These are phyloP conservation scores for Crithidia sp. DNA, from an alignment of 208 protist species.

Conservation along the genomic window DNA sequence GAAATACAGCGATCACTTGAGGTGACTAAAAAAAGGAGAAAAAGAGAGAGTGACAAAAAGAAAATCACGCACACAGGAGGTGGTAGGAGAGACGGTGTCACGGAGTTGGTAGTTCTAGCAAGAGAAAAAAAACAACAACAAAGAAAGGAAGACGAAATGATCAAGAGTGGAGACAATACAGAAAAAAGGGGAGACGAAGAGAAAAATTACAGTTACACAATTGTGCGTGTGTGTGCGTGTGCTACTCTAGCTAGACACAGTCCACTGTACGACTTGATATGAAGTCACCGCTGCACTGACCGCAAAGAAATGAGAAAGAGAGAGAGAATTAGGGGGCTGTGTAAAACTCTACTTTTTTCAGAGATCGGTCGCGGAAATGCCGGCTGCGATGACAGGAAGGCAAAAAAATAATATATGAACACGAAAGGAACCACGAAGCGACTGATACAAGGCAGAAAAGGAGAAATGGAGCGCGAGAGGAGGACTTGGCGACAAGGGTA, in stretches of 20 bases:
- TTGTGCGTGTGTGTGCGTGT: background rate
- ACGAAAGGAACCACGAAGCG: too few species aligned
- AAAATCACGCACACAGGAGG: background rate
- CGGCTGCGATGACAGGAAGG: too few species aligned
- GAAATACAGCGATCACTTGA: background rate
- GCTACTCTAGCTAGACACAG: too few species aligned
- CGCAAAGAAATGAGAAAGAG: background rate
- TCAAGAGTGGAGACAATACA: background rate
- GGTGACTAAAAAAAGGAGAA: background rate
- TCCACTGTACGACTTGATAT: too few species aligned
- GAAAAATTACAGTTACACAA: background rate
- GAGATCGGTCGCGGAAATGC: too few species aligned
- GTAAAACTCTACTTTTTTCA: too few species aligned
- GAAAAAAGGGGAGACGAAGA: background rate
- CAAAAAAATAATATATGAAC: too few species aligned
- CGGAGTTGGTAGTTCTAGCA: background rate
- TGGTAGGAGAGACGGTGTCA: too few species aligned
- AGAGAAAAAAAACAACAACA: background rate
- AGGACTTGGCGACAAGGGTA: too few species aligned
- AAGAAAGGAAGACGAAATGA: background rate
- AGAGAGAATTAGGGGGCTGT: background rate
- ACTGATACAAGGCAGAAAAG: too few species aligned
- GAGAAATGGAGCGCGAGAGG: too few species aligned
- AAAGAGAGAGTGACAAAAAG: slow-evolving; percentile 18
- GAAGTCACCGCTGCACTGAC: background rate